Evolutionary conservation across 108 stramenopile species (phyloP).

Genomic region (Aureococcus anophagefferens): DNA sequence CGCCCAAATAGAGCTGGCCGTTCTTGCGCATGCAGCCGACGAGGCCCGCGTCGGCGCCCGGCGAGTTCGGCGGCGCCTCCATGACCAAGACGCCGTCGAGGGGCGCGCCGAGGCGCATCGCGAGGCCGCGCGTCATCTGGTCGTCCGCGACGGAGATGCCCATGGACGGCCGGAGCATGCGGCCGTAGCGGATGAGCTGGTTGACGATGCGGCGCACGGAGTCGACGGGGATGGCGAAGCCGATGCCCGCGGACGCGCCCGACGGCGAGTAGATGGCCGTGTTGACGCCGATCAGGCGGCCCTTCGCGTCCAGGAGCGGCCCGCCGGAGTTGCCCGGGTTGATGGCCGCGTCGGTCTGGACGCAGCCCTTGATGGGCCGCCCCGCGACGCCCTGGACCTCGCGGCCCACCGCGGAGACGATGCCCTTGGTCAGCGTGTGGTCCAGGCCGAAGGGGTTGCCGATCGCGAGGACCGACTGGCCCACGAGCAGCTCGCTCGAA

Average conservation of each 20-base stretch:
- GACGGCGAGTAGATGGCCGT: conserved; percentile 65
- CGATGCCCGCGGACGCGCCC: conserved; percentile 64
- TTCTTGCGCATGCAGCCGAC: conserved; percentile 23
- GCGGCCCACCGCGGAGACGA: conserved; percentile 73
- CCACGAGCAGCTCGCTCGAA: conserved; percentile 60
- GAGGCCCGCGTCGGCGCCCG: conserved; percentile 42
- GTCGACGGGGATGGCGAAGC: conserved; percentile 70
- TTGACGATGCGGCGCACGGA: conserved; percentile 56
- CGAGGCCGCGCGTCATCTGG: conserved; percentile 39
- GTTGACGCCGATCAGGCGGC: conserved; percentile 80
- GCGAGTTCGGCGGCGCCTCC: conserved; percentile 41
- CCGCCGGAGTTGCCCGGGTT: conserved; percentile 83
- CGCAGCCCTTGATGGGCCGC: conserved; percentile 65
- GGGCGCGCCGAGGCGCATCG: conserved; percentile 35
- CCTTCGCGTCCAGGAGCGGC: conserved; percentile 64
- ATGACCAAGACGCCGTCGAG: conserved; percentile 54
- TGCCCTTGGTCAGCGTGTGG: conserved; percentile 63
- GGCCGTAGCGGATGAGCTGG: conserved; percentile 61
- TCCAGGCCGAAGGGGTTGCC: conserved; percentile 83
- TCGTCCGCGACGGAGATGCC: conserved; percentile 64
- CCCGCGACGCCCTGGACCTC: conserved; percentile 57
- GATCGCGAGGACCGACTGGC: conserved; percentile 74
- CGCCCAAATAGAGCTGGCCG: conserved; percentile 49
- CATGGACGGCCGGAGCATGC: conserved; percentile 62
- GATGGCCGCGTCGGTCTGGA: conserved; percentile 84